Conservation (phyloP, 192 early-diverging fungal species). For the Funneliformis geosporum region DNA sequence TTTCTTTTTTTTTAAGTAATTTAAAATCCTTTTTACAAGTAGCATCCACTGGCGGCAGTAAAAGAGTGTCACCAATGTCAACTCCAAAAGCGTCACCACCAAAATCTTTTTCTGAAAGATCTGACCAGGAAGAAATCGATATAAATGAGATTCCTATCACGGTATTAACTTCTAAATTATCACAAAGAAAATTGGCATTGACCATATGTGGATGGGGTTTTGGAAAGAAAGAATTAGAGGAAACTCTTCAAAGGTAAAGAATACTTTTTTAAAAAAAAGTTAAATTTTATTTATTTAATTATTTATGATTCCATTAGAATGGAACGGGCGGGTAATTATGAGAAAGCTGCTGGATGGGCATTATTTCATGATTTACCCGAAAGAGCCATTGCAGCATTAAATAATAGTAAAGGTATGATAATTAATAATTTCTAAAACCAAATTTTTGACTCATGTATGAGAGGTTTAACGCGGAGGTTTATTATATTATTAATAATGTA, state of each 20-base stretch:
- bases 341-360: slow-evolving; percentile 85
- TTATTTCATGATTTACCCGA: slow-evolving; percentile 81
- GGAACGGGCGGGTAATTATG: slow-evolving; percentile 68
- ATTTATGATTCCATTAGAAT: slow-evolving; percentile 48
- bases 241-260: slow-evolving; percentile 44
- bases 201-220: slow-evolving; percentile 55
- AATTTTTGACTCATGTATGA: background rate
- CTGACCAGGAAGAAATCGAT: slow-evolving; percentile 32
- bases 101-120: slow-evolving; percentile 32
- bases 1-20: background rate
- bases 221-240: slow-evolving; percentile 49
- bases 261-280: background rate
- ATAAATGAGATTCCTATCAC: slow-evolving; percentile 44
- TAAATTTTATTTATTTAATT: background rate
- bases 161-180: slow-evolving; percentile 48
- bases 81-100: slow-evolving; percentile 39
- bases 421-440: too few relatives aligned
- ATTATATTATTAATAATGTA: slow-evolving; percentile 36
- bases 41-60: slow-evolving; percentile 28
- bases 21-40: background rate
- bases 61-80: slow-evolving; percentile 45
- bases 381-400: slow-evolving; percentile 72
- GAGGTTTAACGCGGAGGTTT: background rate
- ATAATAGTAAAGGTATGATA: slow-evolving; percentile 44
- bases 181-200: slow-evolving; percentile 51